Conservation (phyloP, 352 stramenopile genomes). For the Pythium aquatile region DNA sequence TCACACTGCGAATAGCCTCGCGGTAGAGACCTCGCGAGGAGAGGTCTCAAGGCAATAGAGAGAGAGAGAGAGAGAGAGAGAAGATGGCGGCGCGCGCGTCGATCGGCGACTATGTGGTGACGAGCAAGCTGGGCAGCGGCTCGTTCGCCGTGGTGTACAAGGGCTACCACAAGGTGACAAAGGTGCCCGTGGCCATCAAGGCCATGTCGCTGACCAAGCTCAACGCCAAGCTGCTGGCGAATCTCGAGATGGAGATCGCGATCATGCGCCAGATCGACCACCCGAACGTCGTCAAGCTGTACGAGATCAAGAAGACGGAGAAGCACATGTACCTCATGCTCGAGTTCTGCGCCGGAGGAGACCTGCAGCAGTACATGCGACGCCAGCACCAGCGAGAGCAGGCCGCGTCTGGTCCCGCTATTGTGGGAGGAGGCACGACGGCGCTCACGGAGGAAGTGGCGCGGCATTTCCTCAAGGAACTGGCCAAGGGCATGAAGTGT, state of each 20-base stretch:
- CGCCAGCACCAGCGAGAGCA: slow-evolving; percentile 38
- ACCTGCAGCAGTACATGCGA: slow-evolving; percentile 94
- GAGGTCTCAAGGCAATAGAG: not conserved
- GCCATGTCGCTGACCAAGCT: slow-evolving; percentile 92
- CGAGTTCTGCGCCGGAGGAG: slow-evolving; percentile 95
- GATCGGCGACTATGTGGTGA: slow-evolving; percentile 88
- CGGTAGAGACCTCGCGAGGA: not conserved
- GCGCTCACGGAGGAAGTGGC: slow-evolving; percentile 39
- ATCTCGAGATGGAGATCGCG: slow-evolving; percentile 96
- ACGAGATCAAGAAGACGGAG: slow-evolving; percentile 95
- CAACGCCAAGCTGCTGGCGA: slow-evolving; percentile 94
- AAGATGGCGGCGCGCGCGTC: slow-evolving; percentile 38
- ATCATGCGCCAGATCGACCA: slow-evolving; percentile 96
- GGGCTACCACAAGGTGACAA: slow-evolving; percentile 71
- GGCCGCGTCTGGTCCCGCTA: not conserved
- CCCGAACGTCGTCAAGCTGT: slow-evolving; percentile 95
- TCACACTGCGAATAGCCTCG: too few relatives aligned
- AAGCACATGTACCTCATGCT: slow-evolving; percentile 96
- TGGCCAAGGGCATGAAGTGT: slow-evolving; percentile 72
- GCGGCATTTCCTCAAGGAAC: slow-evolving; percentile 60
- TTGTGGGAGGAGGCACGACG: not conserved
- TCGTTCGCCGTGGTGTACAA: slow-evolving; percentile 93
- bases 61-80: not conserved
- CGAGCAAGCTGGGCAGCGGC: slow-evolving; percentile 89
- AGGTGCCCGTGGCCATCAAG: slow-evolving; percentile 92